A percentile compares a stretch with the other conserved stretches of the same genome.
These are phyloP conservation scores for Colletotrichum eremochloae DNA, from an alignment of 2,329 filamentous ascomycete genomes.

Conservation along the genomic window DNA sequence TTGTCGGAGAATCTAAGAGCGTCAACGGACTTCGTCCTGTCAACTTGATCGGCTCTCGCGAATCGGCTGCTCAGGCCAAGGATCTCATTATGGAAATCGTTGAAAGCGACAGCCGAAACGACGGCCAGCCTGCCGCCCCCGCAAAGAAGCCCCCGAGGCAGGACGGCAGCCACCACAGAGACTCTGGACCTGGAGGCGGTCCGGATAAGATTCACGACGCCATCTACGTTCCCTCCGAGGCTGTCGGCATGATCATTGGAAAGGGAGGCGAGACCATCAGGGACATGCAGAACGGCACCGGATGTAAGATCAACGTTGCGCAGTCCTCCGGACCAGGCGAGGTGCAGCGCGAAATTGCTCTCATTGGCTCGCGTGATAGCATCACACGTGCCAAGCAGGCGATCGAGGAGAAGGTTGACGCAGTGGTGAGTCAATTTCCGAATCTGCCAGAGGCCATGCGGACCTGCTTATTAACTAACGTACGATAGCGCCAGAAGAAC, in stretches of 20 bases:
- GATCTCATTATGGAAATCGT: slow-evolving; percentile 94
- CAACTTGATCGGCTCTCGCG: slow-evolving; percentile 85
- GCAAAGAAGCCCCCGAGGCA: slow-evolving; percentile 50
- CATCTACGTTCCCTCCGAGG: slow-evolving; percentile 88
- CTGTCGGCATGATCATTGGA: slow-evolving; percentile 96
- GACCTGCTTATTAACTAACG: slow-evolving; percentile 47
- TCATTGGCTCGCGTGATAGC: slow-evolving; percentile 82
- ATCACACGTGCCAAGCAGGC: slow-evolving; percentile 86
- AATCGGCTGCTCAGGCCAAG: slow-evolving; percentile 82
- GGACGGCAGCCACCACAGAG: slow-evolving; percentile 50
- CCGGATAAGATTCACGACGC: slow-evolving; percentile 83
- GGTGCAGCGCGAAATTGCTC: slow-evolving; percentile 85
- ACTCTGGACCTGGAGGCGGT: slow-evolving; percentile 51
- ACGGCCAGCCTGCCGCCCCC: slow-evolving; percentile 51
- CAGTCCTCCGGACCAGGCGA: slow-evolving; percentile 83
- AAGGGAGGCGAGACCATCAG: slow-evolving; percentile 95
- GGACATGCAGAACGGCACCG: slow-evolving; percentile 88
- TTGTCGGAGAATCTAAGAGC: slow-evolving; percentile 93
- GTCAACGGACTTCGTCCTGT: slow-evolving; percentile 90
- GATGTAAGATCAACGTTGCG: slow-evolving; percentile 95
- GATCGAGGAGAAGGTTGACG: slow-evolving; percentile 93
- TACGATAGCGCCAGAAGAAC: slow-evolving; percentile 66
- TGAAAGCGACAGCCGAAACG: slow-evolving; percentile 84
- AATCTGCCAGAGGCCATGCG: not conserved
- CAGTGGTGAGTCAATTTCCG: slow-evolving; percentile 73